Evolutionary conservation across 345 rosid genomes (phyloP).

Genomic region (Syzygium grande): DNA sequence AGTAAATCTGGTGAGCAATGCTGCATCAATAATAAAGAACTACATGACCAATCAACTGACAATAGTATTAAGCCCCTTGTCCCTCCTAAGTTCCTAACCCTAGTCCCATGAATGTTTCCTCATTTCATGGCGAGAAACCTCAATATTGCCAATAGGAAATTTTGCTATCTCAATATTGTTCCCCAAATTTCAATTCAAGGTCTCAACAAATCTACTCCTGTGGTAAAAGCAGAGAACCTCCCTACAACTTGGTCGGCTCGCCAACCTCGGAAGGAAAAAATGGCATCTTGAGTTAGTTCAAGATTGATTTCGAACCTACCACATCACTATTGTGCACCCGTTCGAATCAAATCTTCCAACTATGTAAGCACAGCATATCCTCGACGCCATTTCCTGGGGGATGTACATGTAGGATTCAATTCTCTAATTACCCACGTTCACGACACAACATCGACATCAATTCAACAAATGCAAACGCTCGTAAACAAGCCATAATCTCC

Average conservation of each 20-base stretch:
- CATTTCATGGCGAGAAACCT: neutral
- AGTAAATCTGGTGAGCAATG: neutral
- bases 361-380: neutral
- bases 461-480: neutral
- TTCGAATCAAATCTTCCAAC: neutral
- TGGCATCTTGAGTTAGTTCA: neutral
- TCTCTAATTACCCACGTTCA: neutral
- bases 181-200: neutral
- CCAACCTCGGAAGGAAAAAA: neutral
- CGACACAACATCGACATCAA: neutral
- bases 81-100: neutral
- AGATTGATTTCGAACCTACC: neutral
- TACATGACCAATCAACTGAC: neutral
- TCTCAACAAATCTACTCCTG: accelerated
- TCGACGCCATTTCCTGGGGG: neutral
- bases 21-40: neutral
- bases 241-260: accelerated
- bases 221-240: neutral
- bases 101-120: neutral
- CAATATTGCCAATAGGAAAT: neutral
- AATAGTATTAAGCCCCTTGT: neutral
- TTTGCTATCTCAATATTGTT: neutral
- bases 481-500: neutral
- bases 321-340: neutral
- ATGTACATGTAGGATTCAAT: neutral